Percentiles rank a stretch among this genome's conserved stretches.
phyloP scores from a whole-genome alignment of 768 basidiomycete genomes.

The Leccinum disarticulatum region DNA sequence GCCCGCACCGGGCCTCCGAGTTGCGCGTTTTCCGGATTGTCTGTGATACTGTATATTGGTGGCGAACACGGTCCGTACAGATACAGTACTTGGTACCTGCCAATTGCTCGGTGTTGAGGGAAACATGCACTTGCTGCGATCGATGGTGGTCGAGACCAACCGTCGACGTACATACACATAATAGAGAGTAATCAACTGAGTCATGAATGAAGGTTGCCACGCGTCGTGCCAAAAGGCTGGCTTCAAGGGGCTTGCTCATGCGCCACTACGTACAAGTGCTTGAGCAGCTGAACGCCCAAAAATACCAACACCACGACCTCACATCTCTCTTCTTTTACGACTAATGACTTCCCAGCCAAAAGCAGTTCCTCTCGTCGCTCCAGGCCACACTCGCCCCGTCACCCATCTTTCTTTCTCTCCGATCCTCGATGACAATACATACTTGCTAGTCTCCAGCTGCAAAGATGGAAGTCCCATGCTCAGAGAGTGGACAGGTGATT shows the following conservation, averaged over 20 bases:
- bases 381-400: conserved; percentile 85
- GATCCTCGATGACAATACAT: conserved; percentile 81
- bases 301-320: conserved; percentile 15
- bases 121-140: neutral
- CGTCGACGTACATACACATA: neutral
- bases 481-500: conserved; percentile 96
- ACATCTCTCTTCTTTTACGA: conserved; percentile 26
- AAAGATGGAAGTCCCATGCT: conserved; percentile 99
- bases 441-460: conserved; percentile 92
- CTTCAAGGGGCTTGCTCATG: conserved; percentile 16
- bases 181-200: neutral
- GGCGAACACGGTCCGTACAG: neutral
- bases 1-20: neutral
- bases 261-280: conserved; percentile 36
- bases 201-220: conserved; percentile 2
- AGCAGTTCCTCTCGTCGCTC: conserved; percentile 77
- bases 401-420: conserved; percentile 93
- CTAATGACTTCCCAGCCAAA: conserved; percentile 65
- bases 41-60: neutral
- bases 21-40: neutral
- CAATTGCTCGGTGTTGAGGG: neutral
- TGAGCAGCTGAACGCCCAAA: conserved; percentile 45
- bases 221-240: conserved; percentile 5
- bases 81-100: neutral
- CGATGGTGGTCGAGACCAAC: neutral